These are phyloP conservation scores for Acmispon strigosus DNA, from an alignment of 306 rosid species.

Conservation along the genomic window DNA sequence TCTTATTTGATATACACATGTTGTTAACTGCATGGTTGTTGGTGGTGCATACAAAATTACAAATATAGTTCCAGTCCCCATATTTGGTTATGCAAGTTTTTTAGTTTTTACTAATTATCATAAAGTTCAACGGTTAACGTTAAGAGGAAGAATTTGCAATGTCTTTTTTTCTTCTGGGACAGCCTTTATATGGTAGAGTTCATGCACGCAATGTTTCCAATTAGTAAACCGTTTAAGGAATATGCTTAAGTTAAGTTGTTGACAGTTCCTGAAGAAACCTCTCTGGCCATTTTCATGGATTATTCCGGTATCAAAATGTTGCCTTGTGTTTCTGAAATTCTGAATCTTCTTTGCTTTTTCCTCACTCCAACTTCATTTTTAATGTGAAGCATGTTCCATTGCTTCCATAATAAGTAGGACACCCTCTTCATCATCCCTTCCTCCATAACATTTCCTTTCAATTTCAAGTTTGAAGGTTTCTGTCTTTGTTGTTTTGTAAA, in stretches of 20 bases:
- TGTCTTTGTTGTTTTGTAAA: background rate
- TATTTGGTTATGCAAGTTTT: constrained; percentile 20
- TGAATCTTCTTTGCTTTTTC: constrained; percentile 39
- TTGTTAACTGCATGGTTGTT: constrained; percentile 33
- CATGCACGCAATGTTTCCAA: constrained; percentile 33
- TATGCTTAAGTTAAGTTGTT: constrained; percentile 27
- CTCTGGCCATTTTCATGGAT: constrained; percentile 14
- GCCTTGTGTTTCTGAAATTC: constrained; percentile 18
- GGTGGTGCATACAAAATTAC: constrained; percentile 19
- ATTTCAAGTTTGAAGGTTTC: constrained; percentile 20
- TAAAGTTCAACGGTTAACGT: constrained; percentile 26
- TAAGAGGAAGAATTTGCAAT: background rate
- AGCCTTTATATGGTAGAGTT: constrained; percentile 20
- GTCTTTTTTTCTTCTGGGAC: constrained; percentile 12
- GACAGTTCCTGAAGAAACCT: constrained; percentile 36
- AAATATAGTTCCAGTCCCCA: constrained; percentile 25
- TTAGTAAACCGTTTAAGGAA: constrained; percentile 22
- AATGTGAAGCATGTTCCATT: constrained; percentile 26
- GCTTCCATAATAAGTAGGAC: constrained; percentile 12
- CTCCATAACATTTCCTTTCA: background rate
- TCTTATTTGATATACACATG: constrained; percentile 7
- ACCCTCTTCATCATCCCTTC: constrained; percentile 14
- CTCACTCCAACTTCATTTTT: constrained; percentile 45
- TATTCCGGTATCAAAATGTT: constrained; percentile 20
- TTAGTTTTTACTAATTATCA: constrained; percentile 18